Evolutionary conservation across 139 green algal species (phyloP), one percentile per base, ranked within the genome.

Genomic region (Tetraselmis chui): DNA sequence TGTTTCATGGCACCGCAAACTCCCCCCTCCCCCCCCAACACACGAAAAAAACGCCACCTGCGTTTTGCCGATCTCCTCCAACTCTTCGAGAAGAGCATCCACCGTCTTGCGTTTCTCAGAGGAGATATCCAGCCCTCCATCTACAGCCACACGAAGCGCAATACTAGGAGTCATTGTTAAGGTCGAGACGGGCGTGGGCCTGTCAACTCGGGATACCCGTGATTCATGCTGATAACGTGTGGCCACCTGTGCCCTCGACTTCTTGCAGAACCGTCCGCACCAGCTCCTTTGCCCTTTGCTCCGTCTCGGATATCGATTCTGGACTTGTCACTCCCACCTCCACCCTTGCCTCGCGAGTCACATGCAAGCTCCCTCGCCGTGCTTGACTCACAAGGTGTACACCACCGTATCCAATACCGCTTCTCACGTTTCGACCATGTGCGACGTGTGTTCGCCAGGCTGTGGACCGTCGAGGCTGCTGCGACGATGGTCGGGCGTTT

Each of bases 41-140:
- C 11, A 67, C 11, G 45, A 18, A 67, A 18, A 67, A 67, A 18
- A 5, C 5, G 11, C 45, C 5, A 67, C 45, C 45, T 67, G 45
- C 45, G 45, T 67, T 18, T 67, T 30, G 26, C 89, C 89, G 45
- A 87, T 32, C 27, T 29, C 76, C 45, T 91, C 87, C 77, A 95
- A 79, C 77, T 86, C 32, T 25, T 87, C 80, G 29, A 94, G 75
- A 2, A 90, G 30, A 1, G 1, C 24, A 24, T 94, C 85, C 18
- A 93, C 84, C 5, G 78, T 29, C 1, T 32, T 2, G 0, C 83
- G 76, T 23, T 80, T 2, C 2, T 83, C 83, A 0, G 80, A 29
- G 0, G 28, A 80, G 27, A 91, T 80, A 31, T 24, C 29, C 28
- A 89, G 32, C 59, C 91, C 91, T 67, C 85, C 87, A 80, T 94